Evolutionary conservation across 106 monocot genomes (phyloP).

Genomic region (Platanthera guangdongensis): DNA sequence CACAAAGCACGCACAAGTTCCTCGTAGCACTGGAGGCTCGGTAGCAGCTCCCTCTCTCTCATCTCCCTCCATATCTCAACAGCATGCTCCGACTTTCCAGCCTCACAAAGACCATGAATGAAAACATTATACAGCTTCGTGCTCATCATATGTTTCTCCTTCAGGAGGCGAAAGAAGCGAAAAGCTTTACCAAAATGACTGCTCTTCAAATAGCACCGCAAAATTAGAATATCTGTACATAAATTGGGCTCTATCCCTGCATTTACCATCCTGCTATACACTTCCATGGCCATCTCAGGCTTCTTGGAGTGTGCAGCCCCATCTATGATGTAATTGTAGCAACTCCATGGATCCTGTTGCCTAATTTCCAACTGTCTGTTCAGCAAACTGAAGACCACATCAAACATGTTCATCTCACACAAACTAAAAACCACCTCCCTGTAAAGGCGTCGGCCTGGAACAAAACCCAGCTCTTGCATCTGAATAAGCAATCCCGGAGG

Average conservation of each 20-base stretch:
- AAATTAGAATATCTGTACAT: slow-evolving; percentile 47
- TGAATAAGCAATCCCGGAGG: slow-evolving; percentile 50
- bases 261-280: slow-evolving; percentile 54
- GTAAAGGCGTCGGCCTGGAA: slow-evolving; percentile 42
- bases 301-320: slow-evolving; percentile 53
- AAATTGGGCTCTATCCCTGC: slow-evolving; percentile 37
- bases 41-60: slow-evolving; percentile 53
- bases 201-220: slow-evolving; percentile 54
- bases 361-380: slow-evolving; percentile 37
- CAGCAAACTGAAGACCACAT: slow-evolving; percentile 44
- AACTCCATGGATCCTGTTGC: slow-evolving; percentile 17
- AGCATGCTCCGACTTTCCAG: slow-evolving; percentile 43
- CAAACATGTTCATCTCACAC: slow-evolving; percentile 39
- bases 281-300: slow-evolving; percentile 40
- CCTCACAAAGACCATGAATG: slow-evolving; percentile 65
- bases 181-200: slow-evolving; percentile 42
- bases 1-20: slow-evolving; percentile 60
- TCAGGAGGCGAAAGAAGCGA: slow-evolving; percentile 36
- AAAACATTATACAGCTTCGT: slow-evolving; percentile 63
- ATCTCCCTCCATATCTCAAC: slow-evolving; percentile 66
- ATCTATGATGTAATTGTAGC: slow-evolving; percentile 72
- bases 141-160: slow-evolving; percentile 29
- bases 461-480: slow-evolving; percentile 69
- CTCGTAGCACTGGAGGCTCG: slow-evolving; percentile 73
- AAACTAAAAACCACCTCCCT: slow-evolving; percentile 49